Conservation (phyloP, 305 asterid genomes). For the Fraxinus ornus region DNA sequence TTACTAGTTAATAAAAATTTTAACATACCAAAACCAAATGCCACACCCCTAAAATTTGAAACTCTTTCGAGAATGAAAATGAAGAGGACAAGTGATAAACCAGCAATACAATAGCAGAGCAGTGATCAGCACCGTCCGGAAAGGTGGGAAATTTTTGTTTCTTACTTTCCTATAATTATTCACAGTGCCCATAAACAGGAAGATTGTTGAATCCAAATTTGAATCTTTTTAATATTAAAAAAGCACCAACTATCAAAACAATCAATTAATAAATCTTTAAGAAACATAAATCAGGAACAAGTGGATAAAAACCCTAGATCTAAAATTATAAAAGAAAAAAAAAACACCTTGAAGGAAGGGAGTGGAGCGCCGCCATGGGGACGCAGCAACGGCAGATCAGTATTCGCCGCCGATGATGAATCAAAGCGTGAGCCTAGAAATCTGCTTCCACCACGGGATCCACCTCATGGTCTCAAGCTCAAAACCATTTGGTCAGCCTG, state of each 20-base stretch:
- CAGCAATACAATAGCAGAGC: too few species aligned
- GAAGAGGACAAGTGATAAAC: too few species aligned
- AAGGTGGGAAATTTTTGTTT: too few species aligned
- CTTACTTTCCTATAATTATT: too few species aligned
- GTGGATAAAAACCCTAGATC: constrained; percentile 11
- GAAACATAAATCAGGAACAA: not conserved
- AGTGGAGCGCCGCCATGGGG: constrained; percentile 23
- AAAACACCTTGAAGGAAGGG: constrained; percentile 23
- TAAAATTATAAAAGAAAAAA: not conserved
- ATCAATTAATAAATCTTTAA: not conserved
- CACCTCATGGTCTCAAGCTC: constrained; percentile 37
- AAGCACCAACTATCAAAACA: not conserved
- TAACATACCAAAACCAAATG: too few species aligned
- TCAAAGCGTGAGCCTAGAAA: constrained; percentile 30
- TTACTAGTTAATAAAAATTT: too few species aligned
- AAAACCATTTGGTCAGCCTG: constrained; percentile 30
- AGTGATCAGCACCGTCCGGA: too few species aligned
- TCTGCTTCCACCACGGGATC: constrained; percentile 31
- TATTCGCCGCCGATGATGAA: constrained; percentile 22
- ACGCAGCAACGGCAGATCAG: constrained; percentile 29
- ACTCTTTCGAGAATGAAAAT: too few species aligned
- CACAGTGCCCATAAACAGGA: not conserved
- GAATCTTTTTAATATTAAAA: not conserved
- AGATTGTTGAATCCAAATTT: not conserved
- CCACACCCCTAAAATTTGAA: too few species aligned